These are phyloP conservation scores for Somion occarium DNA, from an alignment of 1,284 basidiomycete species.

Conservation along the genomic window DNA sequence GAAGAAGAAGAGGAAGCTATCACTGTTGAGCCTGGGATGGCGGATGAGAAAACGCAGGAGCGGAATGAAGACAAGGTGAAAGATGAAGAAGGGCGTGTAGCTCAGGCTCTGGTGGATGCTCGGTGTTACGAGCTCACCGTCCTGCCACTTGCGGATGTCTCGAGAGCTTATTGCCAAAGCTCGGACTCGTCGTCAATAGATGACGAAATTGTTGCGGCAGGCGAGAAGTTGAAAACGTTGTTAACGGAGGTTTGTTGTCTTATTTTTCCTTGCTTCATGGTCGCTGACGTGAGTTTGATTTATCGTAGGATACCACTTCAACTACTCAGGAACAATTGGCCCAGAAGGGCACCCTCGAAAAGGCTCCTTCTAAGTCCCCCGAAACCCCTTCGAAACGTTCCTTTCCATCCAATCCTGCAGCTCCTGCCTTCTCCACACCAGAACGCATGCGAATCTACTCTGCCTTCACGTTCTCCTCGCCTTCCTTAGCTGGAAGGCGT, in stretches of 20 bases:
- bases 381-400: conserved; percentile 5
- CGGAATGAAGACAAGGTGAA: conserved; percentile 26
- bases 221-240: conserved; percentile 5
- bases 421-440: conserved; percentile 53
- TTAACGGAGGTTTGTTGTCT: conserved; percentile 5
- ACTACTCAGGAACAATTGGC: not conserved
- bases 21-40: too few species aligned
- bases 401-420: not conserved
- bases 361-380: not conserved
- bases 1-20: conserved; percentile 43
- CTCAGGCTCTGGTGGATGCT: conserved; percentile 40
- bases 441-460: conserved; percentile 66
- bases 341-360: not conserved
- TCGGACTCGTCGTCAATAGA: conserved; percentile 8
- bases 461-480: conserved; percentile 72
- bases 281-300: not conserved
- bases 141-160: conserved; percentile 57
- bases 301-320: not conserved
- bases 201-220: conserved; percentile 7
- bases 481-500: conserved; percentile 53
- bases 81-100: conserved; percentile 17
- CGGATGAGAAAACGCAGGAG: conserved; percentile 21
- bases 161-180: conserved; percentile 42
- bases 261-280: not conserved
- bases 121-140: conserved; percentile 63